Evolutionary conservation across 768 basidiomycete genomes (phyloP), one percentile per base, ranked within the genome.

Genomic region (Trametes cubensis): DNA sequence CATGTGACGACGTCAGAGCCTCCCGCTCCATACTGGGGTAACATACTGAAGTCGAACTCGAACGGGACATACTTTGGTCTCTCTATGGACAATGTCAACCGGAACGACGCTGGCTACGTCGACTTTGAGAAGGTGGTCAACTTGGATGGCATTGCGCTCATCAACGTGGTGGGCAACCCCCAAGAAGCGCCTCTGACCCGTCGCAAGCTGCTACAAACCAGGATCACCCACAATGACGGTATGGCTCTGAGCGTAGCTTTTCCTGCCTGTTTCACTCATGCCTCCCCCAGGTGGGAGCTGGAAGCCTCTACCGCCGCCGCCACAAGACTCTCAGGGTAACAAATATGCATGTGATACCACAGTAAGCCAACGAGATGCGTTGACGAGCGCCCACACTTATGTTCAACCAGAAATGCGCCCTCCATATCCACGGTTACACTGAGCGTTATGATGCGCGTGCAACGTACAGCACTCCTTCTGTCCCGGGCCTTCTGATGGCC

Each of bases 121-220:
- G 96, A 99, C 73, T 99, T 98, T 67, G 97, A 99, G 78, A 99
- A 98, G 80, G 90, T 98, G 83, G 85, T 90, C 58, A 95, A 95
- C 11, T 75, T 99, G 51, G 95, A 98, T 72, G 97, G 97, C 0
- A 96, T 99, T 64, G 96, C 96, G 6, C 76, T 99, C 49, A 83
- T 95, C 67, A 99, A 99, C 70, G 69, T 98, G 40, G 94, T 99
- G 7, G 75, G 88, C 6, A 97, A 98, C 70, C 81, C 93, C 0
- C 77, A 80, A 0, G 87, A 93, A 51, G 94, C 95, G 0, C 75
- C 79, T 4, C 71, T 96, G 5, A 84, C 86, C 0, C 85, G 87
- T 5, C 74, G 70, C 47, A 98, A 98, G 80, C 77, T 81, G 57
- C 74, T 98, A 20, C 91, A 93, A 76, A 89, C 87, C 5, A 77